Evolutionary conservation across 352 stramenopile species (phyloP).

Genomic region (Phytopythium boreale): DNA sequence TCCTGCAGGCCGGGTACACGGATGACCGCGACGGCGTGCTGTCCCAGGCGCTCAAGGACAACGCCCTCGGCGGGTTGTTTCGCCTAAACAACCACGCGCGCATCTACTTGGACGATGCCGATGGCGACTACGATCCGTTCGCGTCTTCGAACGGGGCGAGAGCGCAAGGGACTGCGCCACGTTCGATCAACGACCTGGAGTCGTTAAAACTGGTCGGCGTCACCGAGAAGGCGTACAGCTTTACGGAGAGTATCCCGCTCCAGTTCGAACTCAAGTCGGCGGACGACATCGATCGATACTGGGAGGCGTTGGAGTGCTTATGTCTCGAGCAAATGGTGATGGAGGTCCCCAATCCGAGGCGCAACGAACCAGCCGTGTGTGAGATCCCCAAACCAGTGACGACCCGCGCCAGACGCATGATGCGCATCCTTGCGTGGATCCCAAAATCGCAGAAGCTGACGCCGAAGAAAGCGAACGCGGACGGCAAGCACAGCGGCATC

Average conservation of each 20-base stretch:
- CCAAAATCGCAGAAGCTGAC: conserved; percentile 51
- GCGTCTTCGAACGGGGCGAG: conserved; percentile 7
- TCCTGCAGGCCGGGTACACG: conserved; percentile 63
- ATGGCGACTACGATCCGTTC: conserved; percentile 6
- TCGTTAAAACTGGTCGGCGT: conserved; percentile 54
- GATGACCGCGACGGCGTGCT: conserved; percentile 65
- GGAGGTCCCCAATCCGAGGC: conserved; percentile 54
- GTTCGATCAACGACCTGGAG: conserved; percentile 23
- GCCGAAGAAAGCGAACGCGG: conserved; percentile 19
- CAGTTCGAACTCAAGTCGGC: conserved; percentile 39
- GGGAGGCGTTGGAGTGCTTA: conserved; percentile 76
- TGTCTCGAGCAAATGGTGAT: conserved; percentile 81
- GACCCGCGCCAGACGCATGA: conserved; percentile 62
- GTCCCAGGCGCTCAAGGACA: conserved; percentile 67
- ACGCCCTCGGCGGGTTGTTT: conserved; percentile 69
- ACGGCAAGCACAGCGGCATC: conserved; percentile 47
- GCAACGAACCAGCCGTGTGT: conserved; percentile 52
- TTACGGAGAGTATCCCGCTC: conserved; percentile 52
- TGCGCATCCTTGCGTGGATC: conserved; percentile 71
- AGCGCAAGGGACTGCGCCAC: not conserved
- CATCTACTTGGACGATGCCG: conserved; percentile 50
- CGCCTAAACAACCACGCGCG: conserved; percentile 40
- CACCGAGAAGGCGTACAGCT: conserved; percentile 72
- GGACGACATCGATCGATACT: conserved; percentile 60
- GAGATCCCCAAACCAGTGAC: conserved; percentile 59